These are phyloP conservation scores for Penicillium paneum DNA, from an alignment of 2,329 filamentous ascomycete genomes.

Conservation along the genomic window DNA sequence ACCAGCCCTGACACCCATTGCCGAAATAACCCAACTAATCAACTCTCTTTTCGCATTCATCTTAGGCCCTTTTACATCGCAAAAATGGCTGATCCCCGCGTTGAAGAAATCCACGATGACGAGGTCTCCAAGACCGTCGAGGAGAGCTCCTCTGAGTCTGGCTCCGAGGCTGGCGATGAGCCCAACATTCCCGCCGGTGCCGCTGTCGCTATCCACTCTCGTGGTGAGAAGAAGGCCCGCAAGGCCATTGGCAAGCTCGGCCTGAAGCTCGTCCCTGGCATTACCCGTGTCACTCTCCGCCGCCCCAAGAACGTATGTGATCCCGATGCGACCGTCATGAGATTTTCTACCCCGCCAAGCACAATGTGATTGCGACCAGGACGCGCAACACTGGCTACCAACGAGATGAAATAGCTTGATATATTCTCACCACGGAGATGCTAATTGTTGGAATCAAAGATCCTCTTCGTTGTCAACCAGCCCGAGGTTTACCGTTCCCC, in stretches of 20 bases:
- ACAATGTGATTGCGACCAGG: background rate
- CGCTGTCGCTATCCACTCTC: constrained; percentile 88
- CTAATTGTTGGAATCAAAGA: constrained; percentile 53
- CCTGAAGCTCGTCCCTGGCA: constrained; percentile 91
- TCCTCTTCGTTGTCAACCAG: constrained; percentile 99
- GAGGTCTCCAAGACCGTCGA: constrained; percentile 82
- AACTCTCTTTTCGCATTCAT: background rate
- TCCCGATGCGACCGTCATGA: constrained; percentile 11
- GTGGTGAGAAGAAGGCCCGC: constrained; percentile 99
- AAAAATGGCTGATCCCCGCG: constrained; percentile 90
- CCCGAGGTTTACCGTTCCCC: constrained; percentile 99
- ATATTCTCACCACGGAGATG: constrained; percentile 1
- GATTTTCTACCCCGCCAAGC: constrained; percentile 1
- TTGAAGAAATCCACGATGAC: constrained; percentile 93
- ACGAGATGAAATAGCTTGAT: background rate
- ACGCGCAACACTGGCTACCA: background rate
- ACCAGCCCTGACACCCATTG: constrained; percentile 3
- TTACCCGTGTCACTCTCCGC: constrained; percentile 96
- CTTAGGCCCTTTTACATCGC: constrained; percentile 10
- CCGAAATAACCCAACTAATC: constrained; percentile 5
- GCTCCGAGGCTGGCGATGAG: constrained; percentile 55
- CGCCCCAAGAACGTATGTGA: constrained; percentile 95
- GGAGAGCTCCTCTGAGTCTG: constrained; percentile 51
- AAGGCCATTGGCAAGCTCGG: constrained; percentile 99
- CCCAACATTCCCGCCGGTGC: constrained; percentile 75